Conservation (phyloP, 106 monocot genomes). For the Acorus calamus region DNA sequence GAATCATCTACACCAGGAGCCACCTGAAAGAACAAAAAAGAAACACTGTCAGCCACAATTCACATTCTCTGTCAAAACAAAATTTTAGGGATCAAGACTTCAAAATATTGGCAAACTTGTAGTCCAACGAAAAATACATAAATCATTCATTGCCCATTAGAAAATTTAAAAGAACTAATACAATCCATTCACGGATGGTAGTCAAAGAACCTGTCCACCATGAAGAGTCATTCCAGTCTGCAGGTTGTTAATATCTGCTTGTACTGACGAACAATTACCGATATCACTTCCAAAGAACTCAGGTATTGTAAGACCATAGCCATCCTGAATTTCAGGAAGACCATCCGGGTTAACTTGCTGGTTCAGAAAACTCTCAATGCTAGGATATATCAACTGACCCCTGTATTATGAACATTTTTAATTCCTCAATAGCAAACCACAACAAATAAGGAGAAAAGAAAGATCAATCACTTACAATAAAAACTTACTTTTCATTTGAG, state of each 20-base stretch:
- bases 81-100: too few relatives aligned
- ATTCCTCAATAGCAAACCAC: too few relatives aligned
- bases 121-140: too few relatives aligned
- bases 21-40: conserved; percentile 24
- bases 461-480: neutral
- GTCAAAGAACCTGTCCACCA: conserved; percentile 26
- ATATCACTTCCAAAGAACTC: conserved; percentile 55
- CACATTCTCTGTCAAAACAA: too few relatives aligned
- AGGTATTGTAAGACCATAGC: conserved; percentile 35
- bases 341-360: conserved; percentile 28
- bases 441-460: neutral
- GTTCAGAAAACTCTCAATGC: conserved; percentile 39
- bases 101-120: too few relatives aligned
- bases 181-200: neutral
- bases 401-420: conserved; percentile 15
- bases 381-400: conserved; percentile 32
- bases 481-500: conserved; percentile 45
- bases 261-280: conserved; percentile 31
- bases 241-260: conserved; percentile 31
- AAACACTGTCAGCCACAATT: neutral
- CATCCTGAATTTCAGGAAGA: conserved; percentile 52
- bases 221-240: conserved; percentile 18
- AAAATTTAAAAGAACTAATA: neutral
- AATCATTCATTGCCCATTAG: too few relatives aligned
- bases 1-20: conserved; percentile 37